Percentiles rank a stretch among this genome's conserved stretches.
Evolutionary conservation across 2,329 filamentous ascomycete genomes (phyloP).

Genomic region (Xylaria sp.): DNA sequence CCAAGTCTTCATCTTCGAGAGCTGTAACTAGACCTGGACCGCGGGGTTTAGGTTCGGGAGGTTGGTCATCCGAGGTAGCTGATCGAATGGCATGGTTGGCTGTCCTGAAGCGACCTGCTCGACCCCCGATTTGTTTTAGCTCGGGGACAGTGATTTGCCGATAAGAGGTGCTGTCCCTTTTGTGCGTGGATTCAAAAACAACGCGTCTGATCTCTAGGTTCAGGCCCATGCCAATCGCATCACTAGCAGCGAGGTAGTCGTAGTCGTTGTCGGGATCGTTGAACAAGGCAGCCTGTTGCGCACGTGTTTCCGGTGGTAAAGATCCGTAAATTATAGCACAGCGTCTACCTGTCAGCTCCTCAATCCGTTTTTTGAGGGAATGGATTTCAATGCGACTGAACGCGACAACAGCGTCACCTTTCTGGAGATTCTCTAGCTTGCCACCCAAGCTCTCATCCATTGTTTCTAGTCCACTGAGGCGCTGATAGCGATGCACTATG

Average conservation of each 20-base stretch:
- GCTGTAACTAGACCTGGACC: slow-evolving; percentile 79
- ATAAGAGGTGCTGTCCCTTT: slow-evolving; percentile 71
- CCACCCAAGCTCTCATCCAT: slow-evolving; percentile 71
- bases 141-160: slow-evolving; percentile 75
- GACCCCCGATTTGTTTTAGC: slow-evolving; percentile 93
- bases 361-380: slow-evolving; percentile 79
- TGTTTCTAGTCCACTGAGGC: slow-evolving; percentile 80
- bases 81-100: slow-evolving; percentile 65
- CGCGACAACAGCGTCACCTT: slow-evolving; percentile 89
- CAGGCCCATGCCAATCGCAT: slow-evolving; percentile 96
- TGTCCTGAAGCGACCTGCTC: slow-evolving; percentile 86
- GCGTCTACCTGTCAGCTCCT: slow-evolving; percentile 77
- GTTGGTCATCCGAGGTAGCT: slow-evolving; percentile 34
- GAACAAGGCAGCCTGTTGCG: slow-evolving; percentile 90
- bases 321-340: slow-evolving; percentile 95
- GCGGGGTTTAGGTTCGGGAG: slow-evolving; percentile 35
- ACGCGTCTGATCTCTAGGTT: slow-evolving; percentile 93
- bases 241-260: slow-evolving; percentile 91
- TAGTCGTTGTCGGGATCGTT: slow-evolving; percentile 97
- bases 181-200: slow-evolving; percentile 82
- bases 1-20: slow-evolving; percentile 76
- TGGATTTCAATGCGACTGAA: slow-evolving; percentile 89
- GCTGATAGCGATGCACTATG: slow-evolving; percentile 82
- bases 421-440: slow-evolving; percentile 74
- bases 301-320: slow-evolving; percentile 90